These are phyloP conservation scores for Xylaria polymorpha DNA, from an alignment of 2,329 filamentous ascomycete species.

Conservation along the genomic window DNA sequence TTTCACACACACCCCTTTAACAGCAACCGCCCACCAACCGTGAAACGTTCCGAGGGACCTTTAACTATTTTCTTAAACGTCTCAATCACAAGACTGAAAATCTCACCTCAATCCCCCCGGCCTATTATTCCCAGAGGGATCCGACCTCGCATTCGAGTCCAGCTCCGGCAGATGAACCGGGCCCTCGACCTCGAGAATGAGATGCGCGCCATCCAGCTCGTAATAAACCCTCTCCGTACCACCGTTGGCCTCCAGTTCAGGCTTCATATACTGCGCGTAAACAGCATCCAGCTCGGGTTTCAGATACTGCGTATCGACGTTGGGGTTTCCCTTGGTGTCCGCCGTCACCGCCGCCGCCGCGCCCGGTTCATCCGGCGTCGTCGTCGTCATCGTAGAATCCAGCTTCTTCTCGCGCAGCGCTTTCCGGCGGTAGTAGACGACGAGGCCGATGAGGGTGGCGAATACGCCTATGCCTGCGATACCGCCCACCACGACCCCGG, in stretches of 20 bases:
- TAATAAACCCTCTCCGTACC: slow-evolving; percentile 1
- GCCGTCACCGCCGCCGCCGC: no score
- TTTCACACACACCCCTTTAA: no score
- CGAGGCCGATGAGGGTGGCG: slow-evolving; percentile 9
- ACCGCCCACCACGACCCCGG: slow-evolving; percentile 4
- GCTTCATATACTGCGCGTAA: not conserved
- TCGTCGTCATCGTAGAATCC: not conserved
- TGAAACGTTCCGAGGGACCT: no score
- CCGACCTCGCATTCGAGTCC: slow-evolving; percentile 15
- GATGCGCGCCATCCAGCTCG: slow-evolving; percentile 13
- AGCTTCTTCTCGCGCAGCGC: not conserved
- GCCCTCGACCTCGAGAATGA: not conserved
- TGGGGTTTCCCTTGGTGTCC: not conserved
- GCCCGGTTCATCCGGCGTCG: not conserved
- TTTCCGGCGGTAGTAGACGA: slow-evolving; percentile 22
- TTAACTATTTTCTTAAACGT: no score
- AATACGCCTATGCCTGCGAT: slow-evolving; percentile 9
- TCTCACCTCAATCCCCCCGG: not conserved
- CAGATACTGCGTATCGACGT: not conserved
- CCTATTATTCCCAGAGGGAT: not conserved
- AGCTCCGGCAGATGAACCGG: not conserved
- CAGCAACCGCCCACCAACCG: no score
- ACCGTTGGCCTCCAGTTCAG: slow-evolving; percentile 1
- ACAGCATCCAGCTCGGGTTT: slow-evolving; percentile 15
- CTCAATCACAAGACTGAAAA: no score